Conservation (phyloP, 73 alveolate species). For the Symbiodinium pilosum region DNA sequence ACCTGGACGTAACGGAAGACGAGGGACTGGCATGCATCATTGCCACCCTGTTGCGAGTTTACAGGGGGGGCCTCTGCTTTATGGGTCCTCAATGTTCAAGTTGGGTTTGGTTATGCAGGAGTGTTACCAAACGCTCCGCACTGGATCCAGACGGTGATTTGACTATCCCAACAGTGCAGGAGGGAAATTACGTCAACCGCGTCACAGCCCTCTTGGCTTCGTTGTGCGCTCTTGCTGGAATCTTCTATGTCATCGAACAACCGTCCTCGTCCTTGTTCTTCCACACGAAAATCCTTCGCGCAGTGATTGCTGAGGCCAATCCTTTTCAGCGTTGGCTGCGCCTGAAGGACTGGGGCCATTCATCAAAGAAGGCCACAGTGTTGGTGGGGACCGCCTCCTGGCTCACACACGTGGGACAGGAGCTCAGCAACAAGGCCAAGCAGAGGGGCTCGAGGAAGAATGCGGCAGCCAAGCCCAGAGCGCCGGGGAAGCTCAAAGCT, state of each 20-base stretch:
- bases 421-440: background rate
- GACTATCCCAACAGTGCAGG: background rate
- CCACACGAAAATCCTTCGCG: background rate
- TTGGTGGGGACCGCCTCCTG: background rate
- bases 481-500: background rate
- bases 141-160: background rate
- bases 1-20: background rate
- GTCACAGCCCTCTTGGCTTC: background rate
- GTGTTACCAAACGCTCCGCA: background rate
- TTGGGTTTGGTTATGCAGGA: background rate
- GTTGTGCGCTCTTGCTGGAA: background rate
- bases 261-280: background rate
- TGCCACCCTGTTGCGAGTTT: background rate
- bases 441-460: background rate
- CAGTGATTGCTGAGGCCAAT: background rate
- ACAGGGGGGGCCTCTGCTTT: background rate
- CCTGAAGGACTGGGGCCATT: slow-evolving; percentile 5
- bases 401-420: background rate
- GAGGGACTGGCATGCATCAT: background rate
- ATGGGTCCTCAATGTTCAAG: background rate
- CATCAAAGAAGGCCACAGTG: background rate
- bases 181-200: background rate
- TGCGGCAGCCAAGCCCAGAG: background rate
- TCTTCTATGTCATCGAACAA: background rate
- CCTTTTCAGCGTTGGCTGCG: background rate